A percentile compares a stretch with the other conserved stretches of the same genome.
phyloP scores from a whole-genome alignment of 108 stramenopile genomes.

The Pseudonitzschia pungens region DNA sequence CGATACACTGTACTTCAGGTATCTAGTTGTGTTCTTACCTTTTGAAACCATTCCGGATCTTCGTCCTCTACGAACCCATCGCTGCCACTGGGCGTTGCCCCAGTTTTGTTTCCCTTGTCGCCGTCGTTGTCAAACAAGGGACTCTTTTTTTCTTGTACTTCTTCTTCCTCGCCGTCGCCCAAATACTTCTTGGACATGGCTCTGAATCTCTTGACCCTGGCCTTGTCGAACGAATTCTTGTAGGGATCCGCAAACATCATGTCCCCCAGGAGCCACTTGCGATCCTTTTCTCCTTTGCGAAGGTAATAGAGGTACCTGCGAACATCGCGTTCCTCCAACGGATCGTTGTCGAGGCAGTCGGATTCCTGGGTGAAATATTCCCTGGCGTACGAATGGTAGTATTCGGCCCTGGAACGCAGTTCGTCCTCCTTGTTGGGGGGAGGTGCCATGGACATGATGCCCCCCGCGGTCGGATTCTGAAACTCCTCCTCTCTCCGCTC shows the following conservation, averaged over 20 bases:
- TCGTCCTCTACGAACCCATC: constrained; percentile 57
- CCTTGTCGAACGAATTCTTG: constrained; percentile 25
- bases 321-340: constrained; percentile 66
- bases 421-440: constrained; percentile 81
- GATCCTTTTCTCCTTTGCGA: constrained; percentile 71
- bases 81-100: constrained; percentile 15
- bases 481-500: constrained; percentile 49
- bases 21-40: background rate
- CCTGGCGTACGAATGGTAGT: constrained; percentile 67
- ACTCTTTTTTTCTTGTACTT: constrained; percentile 24
- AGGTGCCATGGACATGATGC: constrained; percentile 54
- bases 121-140: background rate
- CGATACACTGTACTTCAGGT: background rate
- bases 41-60: constrained; percentile 36
- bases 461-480: constrained; percentile 31
- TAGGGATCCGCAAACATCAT: constrained; percentile 82
- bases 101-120: constrained; percentile 25
- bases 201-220: constrained; percentile 57
- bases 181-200: constrained; percentile 41
- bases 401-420: constrained; percentile 67
- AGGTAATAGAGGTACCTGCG: constrained; percentile 68
- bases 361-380: constrained; percentile 79
- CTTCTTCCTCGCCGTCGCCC: constrained; percentile 37
- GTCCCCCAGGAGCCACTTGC: constrained; percentile 73
- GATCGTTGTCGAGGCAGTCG: constrained; percentile 58